Conservation (phyloP, 2,329 filamentous ascomycete genomes). For the Sclerotinia borealis region DNA sequence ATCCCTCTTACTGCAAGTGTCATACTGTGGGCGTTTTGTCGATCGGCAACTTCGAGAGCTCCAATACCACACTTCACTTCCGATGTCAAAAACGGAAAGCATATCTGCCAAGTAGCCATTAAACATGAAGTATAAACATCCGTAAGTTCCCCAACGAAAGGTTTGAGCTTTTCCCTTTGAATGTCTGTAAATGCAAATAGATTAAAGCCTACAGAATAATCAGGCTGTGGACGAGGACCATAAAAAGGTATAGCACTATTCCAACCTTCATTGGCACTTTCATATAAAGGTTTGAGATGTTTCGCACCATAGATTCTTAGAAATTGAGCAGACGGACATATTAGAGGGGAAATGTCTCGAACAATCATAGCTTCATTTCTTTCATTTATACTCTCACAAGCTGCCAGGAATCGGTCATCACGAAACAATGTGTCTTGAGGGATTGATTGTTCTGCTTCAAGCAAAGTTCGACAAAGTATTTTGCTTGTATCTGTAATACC, state of each 20-base stretch:
- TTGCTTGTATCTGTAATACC: conserved; percentile 33
- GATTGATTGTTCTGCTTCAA: background rate
- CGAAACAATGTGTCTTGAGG: background rate
- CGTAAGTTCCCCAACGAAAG: conserved; percentile 22
- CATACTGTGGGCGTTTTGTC: conserved; percentile 36
- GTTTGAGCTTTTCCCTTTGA: conserved; percentile 37
- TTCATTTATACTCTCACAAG: background rate
- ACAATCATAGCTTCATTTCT: conserved; percentile 2
- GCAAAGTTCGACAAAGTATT: conserved; percentile 18
- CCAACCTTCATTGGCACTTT: conserved; percentile 40
- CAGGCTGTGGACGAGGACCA: conserved; percentile 36
- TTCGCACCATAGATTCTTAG: background rate
- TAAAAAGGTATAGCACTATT: conserved; percentile 36
- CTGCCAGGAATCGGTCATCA: background rate
- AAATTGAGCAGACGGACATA: background rate
- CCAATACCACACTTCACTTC: conserved; percentile 41
- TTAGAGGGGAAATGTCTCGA: background rate
- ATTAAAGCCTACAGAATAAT: conserved; percentile 40
- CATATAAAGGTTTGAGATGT: conserved; percentile 32
- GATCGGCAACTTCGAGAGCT: conserved; percentile 35
- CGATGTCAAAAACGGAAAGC: conserved; percentile 45
- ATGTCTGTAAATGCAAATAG: conserved; percentile 37
- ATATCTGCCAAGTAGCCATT: conserved; percentile 42
- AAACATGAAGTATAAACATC: conserved; percentile 32
- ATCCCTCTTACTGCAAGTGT: conserved; percentile 34